These are phyloP conservation scores for Bolboschoenus planiculmis DNA, from an alignment of 176 grass and related monocot genomes.

Conservation along the genomic window DNA sequence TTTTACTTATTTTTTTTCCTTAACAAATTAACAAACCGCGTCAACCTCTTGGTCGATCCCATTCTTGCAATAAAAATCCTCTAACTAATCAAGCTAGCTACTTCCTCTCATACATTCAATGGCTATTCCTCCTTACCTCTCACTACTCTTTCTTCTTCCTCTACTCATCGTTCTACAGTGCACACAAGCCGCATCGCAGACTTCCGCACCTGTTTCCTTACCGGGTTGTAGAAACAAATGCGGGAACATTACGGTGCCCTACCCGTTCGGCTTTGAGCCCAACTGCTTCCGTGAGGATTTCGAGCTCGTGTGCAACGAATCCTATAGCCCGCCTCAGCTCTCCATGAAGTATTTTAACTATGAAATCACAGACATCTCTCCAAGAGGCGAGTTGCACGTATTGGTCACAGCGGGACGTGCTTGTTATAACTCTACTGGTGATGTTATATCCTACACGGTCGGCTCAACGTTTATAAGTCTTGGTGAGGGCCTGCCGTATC, in stretches of 20 bases:
- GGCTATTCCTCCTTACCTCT: not conserved
- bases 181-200: not conserved
- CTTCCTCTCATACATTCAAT: not conserved
- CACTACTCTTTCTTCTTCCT: not conserved
- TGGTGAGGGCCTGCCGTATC: not conserved
- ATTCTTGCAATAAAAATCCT: not conserved
- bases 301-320: conserved; percentile 23
- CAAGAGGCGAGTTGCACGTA: conserved; percentile 2
- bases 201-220: not conserved
- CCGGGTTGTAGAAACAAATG: conserved; percentile 38
- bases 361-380: conserved; percentile 24
- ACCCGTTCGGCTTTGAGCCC: conserved; percentile 48
- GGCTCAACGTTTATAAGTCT: not conserved
- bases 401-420: not conserved
- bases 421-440: conserved; percentile 26
- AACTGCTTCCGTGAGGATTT: conserved; percentile 31
- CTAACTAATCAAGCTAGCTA: not conserved
- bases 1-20: not conserved
- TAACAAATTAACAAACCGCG: not conserved
- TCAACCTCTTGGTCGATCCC: no score
- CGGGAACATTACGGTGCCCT: conserved; percentile 39
- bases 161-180: not conserved
- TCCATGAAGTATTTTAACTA: not conserved
- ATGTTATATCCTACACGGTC: not conserved
- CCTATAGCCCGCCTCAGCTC: conserved; percentile 23